Conservation (phyloP, 1,284 basidiomycete genomes). For the Ganoderma boninense region DNA sequence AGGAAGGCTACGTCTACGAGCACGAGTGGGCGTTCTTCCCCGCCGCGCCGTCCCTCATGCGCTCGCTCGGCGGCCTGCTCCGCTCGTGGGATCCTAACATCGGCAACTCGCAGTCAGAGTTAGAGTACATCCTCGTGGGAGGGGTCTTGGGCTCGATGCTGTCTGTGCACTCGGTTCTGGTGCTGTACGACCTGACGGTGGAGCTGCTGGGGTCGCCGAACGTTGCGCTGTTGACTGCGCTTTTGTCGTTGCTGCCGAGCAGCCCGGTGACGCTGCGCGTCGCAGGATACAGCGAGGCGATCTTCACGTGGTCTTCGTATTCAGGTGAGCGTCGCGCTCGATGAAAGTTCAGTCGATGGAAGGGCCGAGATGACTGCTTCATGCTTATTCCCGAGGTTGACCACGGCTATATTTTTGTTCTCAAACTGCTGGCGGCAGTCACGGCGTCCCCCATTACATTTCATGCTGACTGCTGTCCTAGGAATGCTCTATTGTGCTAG, state of each 20-base stretch:
- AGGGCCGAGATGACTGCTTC: too few species aligned
- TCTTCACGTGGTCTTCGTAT: slow-evolving; percentile 85
- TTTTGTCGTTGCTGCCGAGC: slow-evolving; percentile 83
- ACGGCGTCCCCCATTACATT: background rate
- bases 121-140: slow-evolving; percentile 43
- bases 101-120: background rate
- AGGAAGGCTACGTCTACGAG: slow-evolving; percentile 77
- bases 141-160: slow-evolving; percentile 45
- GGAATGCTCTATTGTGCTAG: slow-evolving; percentile 70
- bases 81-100: background rate
- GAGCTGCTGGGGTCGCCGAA: slow-evolving; percentile 59
- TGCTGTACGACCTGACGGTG: slow-evolving; percentile 73
- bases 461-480: slow-evolving; percentile 31
- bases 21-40: slow-evolving; percentile 92
- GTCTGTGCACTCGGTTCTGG: slow-evolving; percentile 50
- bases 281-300: slow-evolving; percentile 85
- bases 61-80: slow-evolving; percentile 33
- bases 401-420: background rate
- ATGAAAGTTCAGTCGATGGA: background rate
- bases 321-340: slow-evolving; percentile 54
- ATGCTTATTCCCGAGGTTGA: too few species aligned
- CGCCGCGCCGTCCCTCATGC: slow-evolving; percentile 68
- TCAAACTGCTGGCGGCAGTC: background rate
- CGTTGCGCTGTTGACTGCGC: slow-evolving; percentile 66
- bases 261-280: slow-evolving; percentile 80